Conservation (phyloP, 345 rosid genomes). For the Linum tenue region DNA sequence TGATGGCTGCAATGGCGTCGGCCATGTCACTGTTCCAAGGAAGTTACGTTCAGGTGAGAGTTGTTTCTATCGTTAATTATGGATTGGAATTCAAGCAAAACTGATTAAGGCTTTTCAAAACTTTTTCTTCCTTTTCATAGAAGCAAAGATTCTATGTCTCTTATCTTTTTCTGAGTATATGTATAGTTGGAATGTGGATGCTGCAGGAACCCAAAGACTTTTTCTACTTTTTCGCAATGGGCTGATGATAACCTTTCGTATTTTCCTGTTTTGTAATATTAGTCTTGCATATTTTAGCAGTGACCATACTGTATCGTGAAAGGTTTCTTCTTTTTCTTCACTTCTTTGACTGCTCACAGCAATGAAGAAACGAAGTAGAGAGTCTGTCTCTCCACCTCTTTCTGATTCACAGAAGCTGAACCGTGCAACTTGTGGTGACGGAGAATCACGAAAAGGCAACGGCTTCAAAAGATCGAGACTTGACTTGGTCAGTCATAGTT, state of each 20-base stretch:
- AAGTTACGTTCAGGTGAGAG: conserved; percentile 82
- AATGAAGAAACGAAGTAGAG: conserved; percentile 65
- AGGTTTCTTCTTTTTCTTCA: no score
- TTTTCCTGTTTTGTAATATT: background rate
- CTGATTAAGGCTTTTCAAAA: background rate
- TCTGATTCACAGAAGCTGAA: conserved; percentile 46
- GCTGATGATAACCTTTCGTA: background rate
- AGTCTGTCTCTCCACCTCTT: conserved; percentile 44
- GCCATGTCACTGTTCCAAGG: conserved; percentile 77
- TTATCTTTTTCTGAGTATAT: background rate
- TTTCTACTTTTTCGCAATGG: background rate
- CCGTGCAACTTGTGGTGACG: conserved; percentile 23
- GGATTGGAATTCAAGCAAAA: conserved; percentile 45
- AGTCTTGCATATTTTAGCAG: no score
- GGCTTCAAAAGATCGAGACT: conserved; percentile 33
- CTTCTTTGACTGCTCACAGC: conserved; percentile 31
- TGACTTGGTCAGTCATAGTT: conserved; percentile 31
- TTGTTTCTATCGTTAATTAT: conserved; percentile 8
- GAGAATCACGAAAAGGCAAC: conserved; percentile 32
- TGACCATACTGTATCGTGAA: no score
- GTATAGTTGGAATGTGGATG: no score
- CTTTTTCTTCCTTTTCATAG: conserved; percentile 30
- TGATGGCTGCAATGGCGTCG: conserved; percentile 46
- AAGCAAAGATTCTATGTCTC: conserved; percentile 37
- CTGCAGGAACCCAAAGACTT: no score